Evolutionary conservation across 2,329 filamentous ascomycete species (phyloP), one percentile per base, ranked within the genome.

Genomic region (Colletotrichum sp.): DNA sequence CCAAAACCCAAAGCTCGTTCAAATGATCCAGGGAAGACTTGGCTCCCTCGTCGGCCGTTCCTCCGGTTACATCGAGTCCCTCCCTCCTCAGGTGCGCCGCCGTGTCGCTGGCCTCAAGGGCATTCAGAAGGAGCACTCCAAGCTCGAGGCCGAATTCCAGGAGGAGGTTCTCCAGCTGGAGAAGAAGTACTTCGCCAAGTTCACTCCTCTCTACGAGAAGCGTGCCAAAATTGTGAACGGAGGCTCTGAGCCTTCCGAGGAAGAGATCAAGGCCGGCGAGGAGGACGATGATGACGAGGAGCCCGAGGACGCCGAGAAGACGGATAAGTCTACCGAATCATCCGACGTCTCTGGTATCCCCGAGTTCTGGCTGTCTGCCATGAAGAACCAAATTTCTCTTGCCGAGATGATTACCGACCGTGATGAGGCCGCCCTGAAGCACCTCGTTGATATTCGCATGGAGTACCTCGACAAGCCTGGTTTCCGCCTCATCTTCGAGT

Each of bases 101-200:
- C 96, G 97, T 84, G 96, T 99, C 79, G 93, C 96, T 77, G 98
- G 97, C 80, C 91, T 99, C 78, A 98, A 99, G 90, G 98, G 96
- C 80, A 96, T 99, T 81, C 97, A 99, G 88, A 98, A 98, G 88
- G 96, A 99, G 82, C 97, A 99, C 89, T 95, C 96, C 77, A 98
- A 99, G 89, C 93, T 99, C 81, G 98, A 99, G 90, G 95, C 96
- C 70, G 94, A 98, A 87, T 99, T 99, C 87, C 98, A 99, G 86
- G 96, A 99, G 87, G 98, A 99, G 88, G 96, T 99, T 77, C 92
- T 99, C 75, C 94, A 98, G 86, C 92, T 99, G 32, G 97, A 99
- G 91, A 99, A 99, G 92, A 98, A 98, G 89, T 99, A 98, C 88
- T 99, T 99, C 82, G 95, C 95, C 88, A 99, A 99, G 89, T 99